Conservation (phyloP, 805 yeast genomes). For the Groenewaldozyma salmanticensis region DNA sequence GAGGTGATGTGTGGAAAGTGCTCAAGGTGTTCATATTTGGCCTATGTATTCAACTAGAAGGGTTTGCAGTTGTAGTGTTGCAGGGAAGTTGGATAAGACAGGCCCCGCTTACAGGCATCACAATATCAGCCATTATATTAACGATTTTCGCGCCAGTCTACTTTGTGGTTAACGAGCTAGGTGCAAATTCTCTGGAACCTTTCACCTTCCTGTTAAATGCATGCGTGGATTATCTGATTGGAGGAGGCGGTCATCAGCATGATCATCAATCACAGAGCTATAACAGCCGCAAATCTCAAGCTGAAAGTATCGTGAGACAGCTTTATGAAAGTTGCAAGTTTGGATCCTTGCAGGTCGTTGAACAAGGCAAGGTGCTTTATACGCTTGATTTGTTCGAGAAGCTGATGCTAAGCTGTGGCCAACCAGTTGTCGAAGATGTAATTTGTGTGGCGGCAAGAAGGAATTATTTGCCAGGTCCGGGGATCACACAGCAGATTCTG, state of each 20-base stretch:
- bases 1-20: too few relatives aligned
- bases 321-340: too few relatives aligned
- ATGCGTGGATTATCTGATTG: slow-evolving; percentile 34
- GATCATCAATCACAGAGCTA: too few relatives aligned
- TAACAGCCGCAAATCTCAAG: too few relatives aligned
- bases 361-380: too few relatives aligned
- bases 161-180: slow-evolving; percentile 21
- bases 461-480: background rate
- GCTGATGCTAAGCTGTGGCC: too few relatives aligned
- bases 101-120: slow-evolving; percentile 1
- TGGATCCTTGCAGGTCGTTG: too few relatives aligned
- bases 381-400: slow-evolving; percentile 24
- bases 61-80: slow-evolving; percentile 14
- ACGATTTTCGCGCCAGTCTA: slow-evolving; percentile 16
- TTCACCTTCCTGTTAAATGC: slow-evolving; percentile 51
- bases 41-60: slow-evolving; percentile 20
- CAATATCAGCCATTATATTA: slow-evolving; percentile 15
- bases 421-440: too few relatives aligned
- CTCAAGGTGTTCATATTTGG: slow-evolving; percentile 20
- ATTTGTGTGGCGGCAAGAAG: slow-evolving; percentile 25
- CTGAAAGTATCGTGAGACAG: too few relatives aligned
- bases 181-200: slow-evolving; percentile 26
- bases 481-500: slow-evolving; percentile 15
- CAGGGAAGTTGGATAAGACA: too few relatives aligned
- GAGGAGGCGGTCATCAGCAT: too few relatives aligned